Evolutionary conservation across 345 rosid genomes (phyloP).

Genomic region (Pistacia atlantica): DNA sequence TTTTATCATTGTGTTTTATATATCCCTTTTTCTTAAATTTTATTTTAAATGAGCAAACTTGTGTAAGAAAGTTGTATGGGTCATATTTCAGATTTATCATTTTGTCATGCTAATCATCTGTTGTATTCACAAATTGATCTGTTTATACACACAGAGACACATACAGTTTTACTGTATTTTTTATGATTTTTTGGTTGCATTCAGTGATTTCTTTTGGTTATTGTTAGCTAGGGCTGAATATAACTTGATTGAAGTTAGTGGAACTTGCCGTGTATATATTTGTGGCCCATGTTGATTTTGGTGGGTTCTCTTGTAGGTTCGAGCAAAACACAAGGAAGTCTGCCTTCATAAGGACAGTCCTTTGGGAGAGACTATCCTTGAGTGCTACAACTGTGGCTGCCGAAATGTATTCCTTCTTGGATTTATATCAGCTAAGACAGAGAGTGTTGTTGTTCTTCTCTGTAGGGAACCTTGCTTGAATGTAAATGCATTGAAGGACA

Average conservation of each 20-base stretch:
- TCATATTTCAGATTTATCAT: neutral
- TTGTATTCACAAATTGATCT: neutral
- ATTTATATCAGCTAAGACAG: constrained; percentile 97
- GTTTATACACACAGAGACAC: too few relatives aligned
- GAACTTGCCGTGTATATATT: neutral
- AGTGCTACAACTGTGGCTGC: constrained; percentile 99
- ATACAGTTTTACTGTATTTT: neutral
- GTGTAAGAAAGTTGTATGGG: neutral
- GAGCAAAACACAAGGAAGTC: constrained; percentile 99
- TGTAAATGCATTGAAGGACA: constrained; percentile 98
- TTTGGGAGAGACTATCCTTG: constrained; percentile 96
- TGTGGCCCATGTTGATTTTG: neutral
- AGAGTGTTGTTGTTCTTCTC: constrained; percentile 98
- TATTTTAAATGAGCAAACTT: too few relatives aligned
- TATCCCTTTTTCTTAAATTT: too few relatives aligned
- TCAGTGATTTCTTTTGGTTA: neutral
- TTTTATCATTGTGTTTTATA: too few relatives aligned
- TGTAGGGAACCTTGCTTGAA: constrained; percentile 99
- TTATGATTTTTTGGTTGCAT: neutral
- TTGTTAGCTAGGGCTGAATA: neutral
- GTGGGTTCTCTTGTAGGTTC: constrained; percentile 61
- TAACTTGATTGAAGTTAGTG: constrained; percentile 5
- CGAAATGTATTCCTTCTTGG: constrained; percentile 99
- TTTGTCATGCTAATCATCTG: neutral
- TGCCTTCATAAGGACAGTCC: constrained; percentile 99